These are phyloP conservation scores for Kodamaea hsintzibuensis DNA, from an alignment of 805 yeast genomes.

Conservation along the genomic window DNA sequence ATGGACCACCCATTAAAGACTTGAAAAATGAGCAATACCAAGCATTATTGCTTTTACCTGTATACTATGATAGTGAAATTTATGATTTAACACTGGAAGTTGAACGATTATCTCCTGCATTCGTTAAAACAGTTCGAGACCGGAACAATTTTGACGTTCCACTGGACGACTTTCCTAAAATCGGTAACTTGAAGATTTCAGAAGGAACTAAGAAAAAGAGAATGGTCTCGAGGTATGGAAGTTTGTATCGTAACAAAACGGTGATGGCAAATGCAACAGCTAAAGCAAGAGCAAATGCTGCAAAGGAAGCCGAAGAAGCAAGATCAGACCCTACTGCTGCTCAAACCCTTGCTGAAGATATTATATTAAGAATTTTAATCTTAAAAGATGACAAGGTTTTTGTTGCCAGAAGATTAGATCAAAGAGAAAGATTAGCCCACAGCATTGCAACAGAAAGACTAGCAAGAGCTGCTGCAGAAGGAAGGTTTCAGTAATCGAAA, in stretches of 20 bases:
- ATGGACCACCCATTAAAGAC: constrained; percentile 71
- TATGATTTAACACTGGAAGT: constrained; percentile 55
- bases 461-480: constrained; percentile 49
- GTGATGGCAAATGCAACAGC: constrained; percentile 72
- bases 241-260: constrained; percentile 63
- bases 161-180: constrained; percentile 6
- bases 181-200: constrained; percentile 4
- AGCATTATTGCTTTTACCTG: constrained; percentile 61
- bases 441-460: constrained; percentile 54
- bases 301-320: constrained; percentile 20
- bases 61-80: constrained; percentile 56
- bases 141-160: constrained; percentile 44
- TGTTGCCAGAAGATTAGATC: constrained; percentile 59
- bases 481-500: constrained; percentile 21
- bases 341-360: constrained; percentile 56
- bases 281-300: constrained; percentile 46
- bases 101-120: constrained; percentile 57
- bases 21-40: constrained; percentile 66
- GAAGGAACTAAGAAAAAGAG: constrained; percentile 9
- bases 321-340: constrained; percentile 44
- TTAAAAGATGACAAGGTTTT: constrained; percentile 61
- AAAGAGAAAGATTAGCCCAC: constrained; percentile 59
- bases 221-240: constrained; percentile 35
- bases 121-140: constrained; percentile 48
- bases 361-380: constrained; percentile 69